Percentiles rank a stretch among this genome's conserved stretches.
Conservation (phyloP, 1,284 basidiomycete genomes). For the Irpex sp. region DNA sequence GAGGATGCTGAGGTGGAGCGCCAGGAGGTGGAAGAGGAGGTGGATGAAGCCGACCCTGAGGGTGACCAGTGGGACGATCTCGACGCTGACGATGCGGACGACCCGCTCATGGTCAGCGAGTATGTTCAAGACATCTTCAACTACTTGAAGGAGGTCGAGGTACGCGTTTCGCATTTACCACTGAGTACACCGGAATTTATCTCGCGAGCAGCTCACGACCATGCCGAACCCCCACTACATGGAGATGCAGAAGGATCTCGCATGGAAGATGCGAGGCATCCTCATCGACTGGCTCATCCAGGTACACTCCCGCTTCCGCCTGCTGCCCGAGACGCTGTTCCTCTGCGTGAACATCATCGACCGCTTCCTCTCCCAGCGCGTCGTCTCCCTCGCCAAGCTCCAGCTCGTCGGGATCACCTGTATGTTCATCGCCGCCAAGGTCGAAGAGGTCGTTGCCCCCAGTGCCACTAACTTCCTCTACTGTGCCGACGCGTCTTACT, state of each 20-base stretch:
- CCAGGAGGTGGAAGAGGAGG: constrained; percentile 28
- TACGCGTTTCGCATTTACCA: constrained; percentile 25
- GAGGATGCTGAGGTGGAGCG: constrained; percentile 43
- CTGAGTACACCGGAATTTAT: constrained; percentile 26
- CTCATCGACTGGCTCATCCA: constrained; percentile 98
- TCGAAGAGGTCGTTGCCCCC: constrained; percentile 94
- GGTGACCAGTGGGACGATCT: constrained; percentile 81
- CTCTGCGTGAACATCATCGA: constrained; percentile 95
- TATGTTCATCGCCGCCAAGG: constrained; percentile 93
- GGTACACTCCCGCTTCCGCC: constrained; percentile 90
- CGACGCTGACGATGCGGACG: constrained; percentile 91
- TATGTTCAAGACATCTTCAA: constrained; percentile 94
- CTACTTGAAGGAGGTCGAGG: constrained; percentile 82
- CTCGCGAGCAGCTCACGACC: constrained; percentile 52
- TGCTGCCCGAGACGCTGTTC: constrained; percentile 95
- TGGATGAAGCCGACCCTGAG: constrained; percentile 56
- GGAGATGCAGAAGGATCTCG: constrained; percentile 85
- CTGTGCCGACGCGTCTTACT: constrained; percentile 88
- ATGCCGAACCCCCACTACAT: constrained; percentile 91
- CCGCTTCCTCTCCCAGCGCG: constrained; percentile 89
- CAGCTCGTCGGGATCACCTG: constrained; percentile 95
- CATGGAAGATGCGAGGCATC: constrained; percentile 93
- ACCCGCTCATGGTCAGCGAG: constrained; percentile 96
- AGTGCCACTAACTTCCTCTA: constrained; percentile 85
- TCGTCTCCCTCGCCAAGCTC: constrained; percentile 89